Evolutionary conservation across 2,329 filamentous ascomycete species (phyloP).

Genomic region (Macroventuria anomochaeta): DNA sequence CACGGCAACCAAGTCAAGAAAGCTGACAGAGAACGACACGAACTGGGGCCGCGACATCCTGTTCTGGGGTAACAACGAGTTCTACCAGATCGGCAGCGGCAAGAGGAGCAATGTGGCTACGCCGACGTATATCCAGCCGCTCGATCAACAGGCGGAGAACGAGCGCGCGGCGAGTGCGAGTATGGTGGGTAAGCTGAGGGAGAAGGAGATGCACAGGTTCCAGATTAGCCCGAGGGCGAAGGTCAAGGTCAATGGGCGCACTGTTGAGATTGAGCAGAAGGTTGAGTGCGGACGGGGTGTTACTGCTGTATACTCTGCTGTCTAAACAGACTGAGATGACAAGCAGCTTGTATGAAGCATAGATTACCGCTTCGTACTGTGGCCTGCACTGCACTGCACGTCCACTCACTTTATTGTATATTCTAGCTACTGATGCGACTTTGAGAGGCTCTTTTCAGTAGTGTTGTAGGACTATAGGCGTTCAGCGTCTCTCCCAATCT

Average conservation of each 20-base stretch:
- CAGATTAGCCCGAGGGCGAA: conserved; percentile 80
- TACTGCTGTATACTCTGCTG: conserved; percentile 80
- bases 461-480: conserved; percentile 7
- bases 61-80: conserved; percentile 95
- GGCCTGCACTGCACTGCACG: not conserved
- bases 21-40: conserved; percentile 67
- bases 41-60: conserved; percentile 90
- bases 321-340: conserved; percentile 21
- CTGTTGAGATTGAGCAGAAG: conserved; percentile 79
- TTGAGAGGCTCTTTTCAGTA: not conserved
- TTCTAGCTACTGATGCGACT: not conserved
- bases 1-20: conserved; percentile 45
- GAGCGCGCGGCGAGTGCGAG: conserved; percentile 33
- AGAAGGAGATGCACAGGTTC: conserved; percentile 74
- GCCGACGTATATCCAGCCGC: conserved; percentile 78
- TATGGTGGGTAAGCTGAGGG: conserved; percentile 56
- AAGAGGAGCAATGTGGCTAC: conserved; percentile 79
- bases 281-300: conserved; percentile 85
- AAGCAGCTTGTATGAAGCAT: conserved; percentile 1
- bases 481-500: conserved; percentile 4
- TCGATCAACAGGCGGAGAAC: conserved; percentile 68
- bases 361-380: conserved; percentile 10
- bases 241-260: conserved; percentile 72
- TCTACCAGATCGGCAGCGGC: conserved; percentile 90
- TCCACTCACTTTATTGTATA: conserved; percentile 6